A percentile compares a stretch with the other conserved stretches of the same genome.
phyloP scores from a whole-genome alignment of 2,329 filamentous ascomycete genomes.

The Aplosporella prunicola region DNA sequence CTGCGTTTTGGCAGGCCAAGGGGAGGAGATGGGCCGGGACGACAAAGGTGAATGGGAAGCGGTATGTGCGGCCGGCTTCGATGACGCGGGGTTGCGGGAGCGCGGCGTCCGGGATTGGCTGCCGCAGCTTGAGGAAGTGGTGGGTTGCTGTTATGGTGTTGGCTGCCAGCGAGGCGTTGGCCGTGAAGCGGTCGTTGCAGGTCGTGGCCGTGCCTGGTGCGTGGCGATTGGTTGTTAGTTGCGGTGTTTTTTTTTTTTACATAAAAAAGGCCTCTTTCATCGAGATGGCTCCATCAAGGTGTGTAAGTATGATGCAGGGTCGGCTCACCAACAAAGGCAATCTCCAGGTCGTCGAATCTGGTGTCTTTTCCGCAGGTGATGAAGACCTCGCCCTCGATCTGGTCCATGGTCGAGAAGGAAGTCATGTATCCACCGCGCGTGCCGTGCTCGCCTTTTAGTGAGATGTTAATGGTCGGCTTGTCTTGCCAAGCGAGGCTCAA shows the following conservation, averaged over 20 bases:
- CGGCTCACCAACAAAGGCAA: constrained; percentile 46
- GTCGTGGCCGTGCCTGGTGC: constrained; percentile 40
- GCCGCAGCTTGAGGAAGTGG: constrained; percentile 52
- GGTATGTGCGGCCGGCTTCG: constrained; percentile 46
- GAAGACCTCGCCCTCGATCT: constrained; percentile 44
- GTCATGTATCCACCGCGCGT: constrained; percentile 27
- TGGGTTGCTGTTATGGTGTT: constrained; percentile 47
- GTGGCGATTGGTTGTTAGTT: constrained; percentile 9
- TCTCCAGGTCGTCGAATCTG: constrained; percentile 48
- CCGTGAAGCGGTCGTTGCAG: constrained; percentile 46
- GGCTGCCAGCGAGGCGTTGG: constrained; percentile 43
- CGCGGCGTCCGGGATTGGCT: constrained; percentile 45
- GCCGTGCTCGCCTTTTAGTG: constrained; percentile 26
- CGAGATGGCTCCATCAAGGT: not conserved
- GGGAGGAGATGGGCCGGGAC: constrained; percentile 52
- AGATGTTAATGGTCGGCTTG: constrained; percentile 35
- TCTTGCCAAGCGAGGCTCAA: constrained; percentile 23
- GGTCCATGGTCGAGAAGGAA: constrained; percentile 49
- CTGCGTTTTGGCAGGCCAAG: constrained; percentile 47
- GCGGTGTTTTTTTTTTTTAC: not conserved
- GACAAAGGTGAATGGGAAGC: constrained; percentile 55
- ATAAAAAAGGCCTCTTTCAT: no score
- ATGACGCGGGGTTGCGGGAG: constrained; percentile 48
- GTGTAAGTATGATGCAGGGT: not conserved
- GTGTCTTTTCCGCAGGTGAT: constrained; percentile 44